These are phyloP conservation scores for Lactarius indigo DNA, from an alignment of 768 basidiomycete genomes.

Conservation along the genomic window DNA sequence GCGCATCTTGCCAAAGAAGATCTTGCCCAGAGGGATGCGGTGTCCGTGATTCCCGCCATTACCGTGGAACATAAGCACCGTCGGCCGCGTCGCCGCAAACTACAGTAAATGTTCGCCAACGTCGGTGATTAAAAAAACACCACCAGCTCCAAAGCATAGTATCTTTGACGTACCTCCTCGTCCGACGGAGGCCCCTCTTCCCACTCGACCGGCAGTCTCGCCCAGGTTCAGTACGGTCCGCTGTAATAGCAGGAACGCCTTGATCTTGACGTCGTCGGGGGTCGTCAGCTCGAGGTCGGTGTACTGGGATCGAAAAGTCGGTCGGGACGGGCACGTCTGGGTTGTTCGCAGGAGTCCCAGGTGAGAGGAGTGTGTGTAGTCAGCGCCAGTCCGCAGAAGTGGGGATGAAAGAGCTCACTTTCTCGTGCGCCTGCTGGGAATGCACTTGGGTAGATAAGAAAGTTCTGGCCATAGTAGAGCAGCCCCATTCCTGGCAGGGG, in stretches of 20 bases:
- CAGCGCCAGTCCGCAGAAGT: neutral
- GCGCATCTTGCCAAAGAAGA: constrained; percentile 77
- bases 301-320: constrained; percentile 68
- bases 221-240: constrained; percentile 43
- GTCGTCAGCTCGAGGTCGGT: constrained; percentile 71
- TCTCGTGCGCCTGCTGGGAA: constrained; percentile 76
- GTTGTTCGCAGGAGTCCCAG: neutral
- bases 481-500: constrained; percentile 56
- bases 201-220: constrained; percentile 28
- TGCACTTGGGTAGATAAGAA: constrained; percentile 86
- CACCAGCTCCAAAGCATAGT: neutral
- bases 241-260: constrained; percentile 75
- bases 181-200: constrained; percentile 40
- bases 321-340: constrained; percentile 69
- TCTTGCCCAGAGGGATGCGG: constrained; percentile 79
- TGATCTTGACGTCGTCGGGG: constrained; percentile 65
- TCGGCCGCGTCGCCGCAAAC: constrained; percentile 61
- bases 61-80: constrained; percentile 91
- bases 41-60: constrained; percentile 88
- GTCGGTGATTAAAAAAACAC: neutral
- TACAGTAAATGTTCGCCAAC: constrained; percentile 20
- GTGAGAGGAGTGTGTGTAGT: neutral
- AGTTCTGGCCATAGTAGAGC: constrained; percentile 83
- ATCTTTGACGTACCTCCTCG: constrained; percentile 49
- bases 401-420: constrained; percentile 39